Evolutionary conservation across 257 asterid genomes (phyloP).

Genomic region (Verbena officinalis): DNA sequence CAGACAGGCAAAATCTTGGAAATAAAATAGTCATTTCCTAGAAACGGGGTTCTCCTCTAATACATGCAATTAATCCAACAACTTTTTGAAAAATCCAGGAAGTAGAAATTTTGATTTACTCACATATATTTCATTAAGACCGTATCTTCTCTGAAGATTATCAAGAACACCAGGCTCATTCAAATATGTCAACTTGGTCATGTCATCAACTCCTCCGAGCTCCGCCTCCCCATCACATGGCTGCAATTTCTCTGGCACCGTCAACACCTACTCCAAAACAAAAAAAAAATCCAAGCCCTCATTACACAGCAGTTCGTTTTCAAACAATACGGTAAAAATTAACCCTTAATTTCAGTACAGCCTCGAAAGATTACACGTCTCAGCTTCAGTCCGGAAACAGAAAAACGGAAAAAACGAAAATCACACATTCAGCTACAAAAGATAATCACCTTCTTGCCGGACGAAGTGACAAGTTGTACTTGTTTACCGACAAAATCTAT

Average conservation of each 20-base stretch:
- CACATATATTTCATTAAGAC: conserved; percentile 90
- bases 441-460: conserved; percentile 70
- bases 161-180: conserved; percentile 97
- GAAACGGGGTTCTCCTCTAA: conserved; percentile 2
- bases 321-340: conserved; percentile 5
- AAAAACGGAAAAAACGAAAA: neutral
- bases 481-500: conserved; percentile 68
- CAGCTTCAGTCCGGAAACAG: conserved; percentile 2
- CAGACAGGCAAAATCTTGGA: neutral
- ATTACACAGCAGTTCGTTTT: conserved; percentile 9
- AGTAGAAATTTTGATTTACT: conserved; percentile 32
- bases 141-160: conserved; percentile 83
- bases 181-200: conserved; percentile 92
- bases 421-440: conserved; percentile 3
- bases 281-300: conserved; percentile 19
- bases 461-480: conserved; percentile 66
- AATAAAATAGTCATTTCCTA: conserved; percentile 3
- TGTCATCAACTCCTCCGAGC: conserved; percentile 97
- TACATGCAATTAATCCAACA: conserved; percentile 7
- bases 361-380: neutral
- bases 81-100: neutral
- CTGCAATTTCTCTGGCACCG: conserved; percentile 65
- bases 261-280: conserved; percentile 49
- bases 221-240: conserved; percentile 88
- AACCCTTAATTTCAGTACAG: neutral